phyloP scores from a whole-genome alignment of 2,329 filamentous ascomycete species.

The Catunica adiposa region DNA sequence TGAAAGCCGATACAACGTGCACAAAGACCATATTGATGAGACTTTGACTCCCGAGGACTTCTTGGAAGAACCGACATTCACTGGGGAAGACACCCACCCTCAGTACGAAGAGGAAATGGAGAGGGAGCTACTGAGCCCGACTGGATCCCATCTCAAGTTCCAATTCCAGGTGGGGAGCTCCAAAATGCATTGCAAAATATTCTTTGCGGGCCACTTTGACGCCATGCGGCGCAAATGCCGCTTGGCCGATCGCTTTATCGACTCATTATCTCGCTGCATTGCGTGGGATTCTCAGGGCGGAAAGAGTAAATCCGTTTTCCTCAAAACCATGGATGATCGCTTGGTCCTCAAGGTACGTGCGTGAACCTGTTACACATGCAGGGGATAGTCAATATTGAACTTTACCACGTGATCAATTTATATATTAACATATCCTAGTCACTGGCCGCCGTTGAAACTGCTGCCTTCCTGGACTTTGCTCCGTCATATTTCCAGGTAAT shows the following conservation, averaged over 20 bases:
- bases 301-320: constrained; percentile 92
- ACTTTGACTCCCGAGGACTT: constrained; percentile 3
- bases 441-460: constrained; percentile 76
- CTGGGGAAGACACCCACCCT: constrained; percentile 22
- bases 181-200: constrained; percentile 93
- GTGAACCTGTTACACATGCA: constrained; percentile 14
- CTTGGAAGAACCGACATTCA: neutral
- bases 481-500: constrained; percentile 97
- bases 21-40: constrained; percentile 7
- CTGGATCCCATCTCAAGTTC: constrained; percentile 87
- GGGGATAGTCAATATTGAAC: neutral
- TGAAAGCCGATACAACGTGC: constrained; percentile 30
- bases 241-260: constrained; percentile 81
- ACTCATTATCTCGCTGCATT: constrained; percentile 83
- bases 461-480: constrained; percentile 86
- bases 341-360: constrained; percentile 59
- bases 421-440: constrained; percentile 34
- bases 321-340: constrained; percentile 90
- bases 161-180: constrained; percentile 90
- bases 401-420: neutral
- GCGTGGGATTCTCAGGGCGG: constrained; percentile 98
- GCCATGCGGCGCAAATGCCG: constrained; percentile 85
- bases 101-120: constrained; percentile 55
- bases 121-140: constrained; percentile 65
- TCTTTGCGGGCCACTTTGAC: constrained; percentile 96